Percentiles rank a stretch among this genome's conserved stretches.
Conservation (phyloP, 345 rosid species). For the Eucalyptus curtisii region DNA sequence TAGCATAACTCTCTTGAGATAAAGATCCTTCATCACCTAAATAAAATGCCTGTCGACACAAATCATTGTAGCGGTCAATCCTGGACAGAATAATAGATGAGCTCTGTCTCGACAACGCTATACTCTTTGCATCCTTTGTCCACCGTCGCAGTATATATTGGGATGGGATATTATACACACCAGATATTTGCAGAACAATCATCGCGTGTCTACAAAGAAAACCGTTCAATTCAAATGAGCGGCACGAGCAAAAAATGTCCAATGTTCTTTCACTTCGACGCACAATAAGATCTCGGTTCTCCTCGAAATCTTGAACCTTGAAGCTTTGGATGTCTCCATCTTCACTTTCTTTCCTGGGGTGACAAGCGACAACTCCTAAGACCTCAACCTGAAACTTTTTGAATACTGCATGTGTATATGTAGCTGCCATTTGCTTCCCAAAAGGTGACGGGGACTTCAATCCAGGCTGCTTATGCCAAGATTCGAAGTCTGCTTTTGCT, state of each 20-base stretch:
- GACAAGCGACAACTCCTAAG: constrained; percentile 26
- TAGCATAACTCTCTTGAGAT: constrained; percentile 20
- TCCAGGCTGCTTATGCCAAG: constrained; percentile 5
- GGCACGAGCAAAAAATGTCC: constrained; percentile 22
- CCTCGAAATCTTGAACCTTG: constrained; percentile 19
- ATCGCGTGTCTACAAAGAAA: constrained; percentile 30
- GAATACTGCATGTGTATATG: constrained; percentile 21
- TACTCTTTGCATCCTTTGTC: constrained; percentile 27
- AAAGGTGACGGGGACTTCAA: constrained; percentile 18
- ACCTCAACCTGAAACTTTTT: constrained; percentile 35
- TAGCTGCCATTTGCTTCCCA: constrained; percentile 23
- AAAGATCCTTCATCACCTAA: constrained; percentile 28
- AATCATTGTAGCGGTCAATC: constrained; percentile 22
- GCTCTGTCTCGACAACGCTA: constrained; percentile 4
- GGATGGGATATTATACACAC: constrained; percentile 17
- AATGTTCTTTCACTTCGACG: constrained; percentile 11
- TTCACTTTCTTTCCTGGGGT: constrained; percentile 12
- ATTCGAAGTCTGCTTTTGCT: constrained; percentile 15
- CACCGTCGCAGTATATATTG: constrained; percentile 21
- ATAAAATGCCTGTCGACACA: constrained; percentile 19
- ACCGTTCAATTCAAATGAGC: constrained; percentile 28
- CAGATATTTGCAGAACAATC: constrained; percentile 27
- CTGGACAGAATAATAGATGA: constrained; percentile 11
- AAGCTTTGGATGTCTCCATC: constrained; percentile 7
- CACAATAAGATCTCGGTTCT: constrained; percentile 9